These are phyloP conservation scores for Aspergillus jensenii DNA, from an alignment of 2,329 filamentous ascomycete species.

Conservation along the genomic window DNA sequence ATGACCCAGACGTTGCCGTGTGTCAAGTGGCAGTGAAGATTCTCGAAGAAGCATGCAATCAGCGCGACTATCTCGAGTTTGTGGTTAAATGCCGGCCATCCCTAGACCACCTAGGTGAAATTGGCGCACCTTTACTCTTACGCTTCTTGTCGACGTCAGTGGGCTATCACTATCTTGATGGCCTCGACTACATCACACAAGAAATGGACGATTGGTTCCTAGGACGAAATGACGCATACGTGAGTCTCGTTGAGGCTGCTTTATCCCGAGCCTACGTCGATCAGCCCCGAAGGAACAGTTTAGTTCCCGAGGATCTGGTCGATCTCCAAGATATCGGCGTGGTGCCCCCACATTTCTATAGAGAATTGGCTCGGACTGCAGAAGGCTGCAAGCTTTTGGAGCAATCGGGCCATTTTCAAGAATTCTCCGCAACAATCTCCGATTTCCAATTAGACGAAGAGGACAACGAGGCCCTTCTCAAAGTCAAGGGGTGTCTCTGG, in stretches of 20 bases:
- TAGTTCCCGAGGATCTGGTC: slow-evolving; percentile 58
- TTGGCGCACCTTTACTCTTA: slow-evolving; percentile 86
- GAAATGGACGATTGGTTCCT: slow-evolving; percentile 99
- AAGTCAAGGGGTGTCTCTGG: slow-evolving; percentile 97
- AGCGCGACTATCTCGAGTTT: slow-evolving; percentile 85
- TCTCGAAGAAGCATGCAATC: slow-evolving; percentile 94
- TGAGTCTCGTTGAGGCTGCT: slow-evolving; percentile 91
- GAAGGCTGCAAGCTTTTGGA: slow-evolving; percentile 88
- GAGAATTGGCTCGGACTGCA: slow-evolving; percentile 85
- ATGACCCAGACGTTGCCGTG: slow-evolving; percentile 95
- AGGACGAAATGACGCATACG: slow-evolving; percentile 94
- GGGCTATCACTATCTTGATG: slow-evolving; percentile 95
- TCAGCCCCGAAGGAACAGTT: slow-evolving; percentile 48
- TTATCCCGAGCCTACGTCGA: slow-evolving; percentile 76
- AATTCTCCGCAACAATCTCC: slow-evolving; percentile 84
- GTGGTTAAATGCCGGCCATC: slow-evolving; percentile 95
- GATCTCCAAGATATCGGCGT: slow-evolving; percentile 56
- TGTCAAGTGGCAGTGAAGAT: slow-evolving; percentile 97
- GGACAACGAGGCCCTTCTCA: slow-evolving; percentile 80
- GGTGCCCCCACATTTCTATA: slow-evolving; percentile 97
- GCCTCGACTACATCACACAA: slow-evolving; percentile 96
- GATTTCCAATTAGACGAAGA: slow-evolving; percentile 83
- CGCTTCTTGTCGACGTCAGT: slow-evolving; percentile 95
- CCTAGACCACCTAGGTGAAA: slow-evolving; percentile 92
- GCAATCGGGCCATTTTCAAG: slow-evolving; percentile 93